Evolutionary conservation across 116 monocot genomes (phyloP), one percentile per base, ranked within the genome.

Genomic region (Cymodocea nodosa): DNA sequence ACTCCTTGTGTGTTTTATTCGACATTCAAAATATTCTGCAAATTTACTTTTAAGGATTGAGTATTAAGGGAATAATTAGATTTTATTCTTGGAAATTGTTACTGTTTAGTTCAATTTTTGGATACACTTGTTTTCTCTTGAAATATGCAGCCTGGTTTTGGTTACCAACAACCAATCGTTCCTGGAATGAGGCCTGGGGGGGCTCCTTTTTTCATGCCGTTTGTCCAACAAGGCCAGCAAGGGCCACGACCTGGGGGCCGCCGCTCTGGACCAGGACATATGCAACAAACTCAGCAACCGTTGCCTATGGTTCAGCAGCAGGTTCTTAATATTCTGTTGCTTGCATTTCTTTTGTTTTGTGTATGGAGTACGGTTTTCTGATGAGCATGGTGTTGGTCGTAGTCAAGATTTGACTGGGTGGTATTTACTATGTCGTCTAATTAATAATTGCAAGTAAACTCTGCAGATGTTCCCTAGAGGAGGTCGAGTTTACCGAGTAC

Each of bases 181-280:
- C 87, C 84, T 71, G 92, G 84, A 4, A 92, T 92, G 92, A 75
- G 92, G 70, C 87, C 92, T 64, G 92, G 78, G 3, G 80, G 73
- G 13, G 78, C 64, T 68, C 85, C 82, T 13, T 92, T 92, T 63
- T 80, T 84, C 53, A 68, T 92, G 62, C 87, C 92, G 15, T 57
- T 87, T 55, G 87, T 87, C 24, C 91, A 81, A 64, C 91, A 84
- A 69, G 92, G 84, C 49, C 92, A 92, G 68, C 87, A 84, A 48
- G 74, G 57, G 4, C 87, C 79, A 24, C 82, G 87, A 13, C 85
- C 87, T 2, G 83, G 76, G 11, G 90, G 86, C 39, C 78, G 87
- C 22, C 79, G 91, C 36, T 65, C 66, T 76, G 87, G 83, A 30
- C 78, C 65, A 17, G 90, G 83, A 25, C 81, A 82, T 6, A 63